A percentile compares a stretch with the other conserved stretches of the same genome.
Evolutionary conservation across 179 eudicot species (phyloP).

Genomic region (Heliamphora pulchella): DNA sequence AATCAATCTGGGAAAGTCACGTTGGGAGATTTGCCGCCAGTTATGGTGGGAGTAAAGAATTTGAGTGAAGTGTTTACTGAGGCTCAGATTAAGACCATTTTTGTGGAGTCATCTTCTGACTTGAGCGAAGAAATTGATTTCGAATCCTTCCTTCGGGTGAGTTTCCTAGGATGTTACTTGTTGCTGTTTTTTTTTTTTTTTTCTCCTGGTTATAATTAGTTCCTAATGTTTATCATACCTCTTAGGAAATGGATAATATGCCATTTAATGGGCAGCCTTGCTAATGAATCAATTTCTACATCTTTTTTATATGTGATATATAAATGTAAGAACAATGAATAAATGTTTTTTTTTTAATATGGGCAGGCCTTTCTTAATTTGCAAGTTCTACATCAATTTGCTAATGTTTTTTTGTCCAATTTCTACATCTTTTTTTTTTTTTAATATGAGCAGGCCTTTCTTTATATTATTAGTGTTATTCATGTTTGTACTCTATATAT

Average conservation of each 20-base stretch:
- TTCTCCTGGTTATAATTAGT: background rate
- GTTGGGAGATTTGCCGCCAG: slow-evolving; percentile 44
- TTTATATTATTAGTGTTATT: slow-evolving; percentile 1
- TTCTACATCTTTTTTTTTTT: no score
- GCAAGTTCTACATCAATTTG: no score
- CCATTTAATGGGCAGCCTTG: no score
- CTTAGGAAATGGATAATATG: no score
- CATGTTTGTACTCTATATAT: background rate
- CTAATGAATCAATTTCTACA: no score
- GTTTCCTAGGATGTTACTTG: slow-evolving; percentile 21
- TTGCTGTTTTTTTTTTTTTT: background rate
- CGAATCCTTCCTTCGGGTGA: slow-evolving; percentile 83
- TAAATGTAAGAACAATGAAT: no score
- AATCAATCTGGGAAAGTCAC: slow-evolving; percentile 21
- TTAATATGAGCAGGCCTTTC: background rate
- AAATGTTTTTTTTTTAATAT: no score
- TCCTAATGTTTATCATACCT: background rate
- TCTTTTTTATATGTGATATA: no score
- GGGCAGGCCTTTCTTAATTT: no score
- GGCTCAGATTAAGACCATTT: slow-evolving; percentile 49
- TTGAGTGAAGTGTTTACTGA: slow-evolving; percentile 43
- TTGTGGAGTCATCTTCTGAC: slow-evolving; percentile 59
- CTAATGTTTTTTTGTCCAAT: no score
- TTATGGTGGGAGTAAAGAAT: slow-evolving; percentile 27
- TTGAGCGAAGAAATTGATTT: slow-evolving; percentile 79